Evolutionary conservation across 2,329 filamentous ascomycete species (phyloP).

Genomic region (Hypoxylon sp.): DNA sequence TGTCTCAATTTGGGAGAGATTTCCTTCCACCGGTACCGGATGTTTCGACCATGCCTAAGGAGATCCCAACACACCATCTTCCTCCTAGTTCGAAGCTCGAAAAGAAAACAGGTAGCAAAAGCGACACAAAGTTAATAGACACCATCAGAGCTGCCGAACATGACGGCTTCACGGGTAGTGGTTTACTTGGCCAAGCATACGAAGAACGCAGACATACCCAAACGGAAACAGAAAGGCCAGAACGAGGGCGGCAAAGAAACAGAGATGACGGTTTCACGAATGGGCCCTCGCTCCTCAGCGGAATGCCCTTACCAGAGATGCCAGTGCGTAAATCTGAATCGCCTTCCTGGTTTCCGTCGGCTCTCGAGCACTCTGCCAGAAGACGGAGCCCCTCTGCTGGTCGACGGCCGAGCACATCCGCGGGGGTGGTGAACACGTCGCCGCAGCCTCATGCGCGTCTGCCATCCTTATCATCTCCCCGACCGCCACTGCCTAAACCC

Average conservation of each 20-base stretch:
- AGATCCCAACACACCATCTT: conserved; percentile 39
- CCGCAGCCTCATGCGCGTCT: conserved; percentile 25
- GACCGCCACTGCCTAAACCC: conserved; percentile 26
- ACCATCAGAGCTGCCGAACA: conserved; percentile 43
- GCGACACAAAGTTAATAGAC: conserved; percentile 41
- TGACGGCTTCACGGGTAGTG: conserved; percentile 58
- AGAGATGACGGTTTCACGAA: conserved; percentile 58
- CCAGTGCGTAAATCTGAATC: conserved; percentile 34
- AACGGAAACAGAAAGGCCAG: conserved; percentile 41
- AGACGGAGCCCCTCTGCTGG: conserved; percentile 30
- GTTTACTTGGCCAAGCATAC: conserved; percentile 60
- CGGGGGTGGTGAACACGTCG: conserved; percentile 23
- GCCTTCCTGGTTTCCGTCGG: conserved; percentile 52
- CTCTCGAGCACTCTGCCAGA: conserved; percentile 44
- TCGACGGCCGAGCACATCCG: conserved; percentile 36
- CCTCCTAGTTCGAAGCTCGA: conserved; percentile 33
- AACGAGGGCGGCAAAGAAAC: conserved; percentile 38
- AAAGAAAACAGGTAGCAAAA: conserved; percentile 24
- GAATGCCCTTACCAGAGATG: conserved; percentile 42
- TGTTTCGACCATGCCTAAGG: conserved; percentile 39
- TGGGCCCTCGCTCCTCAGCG: conserved; percentile 65
- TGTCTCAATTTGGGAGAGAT: conserved; percentile 59
- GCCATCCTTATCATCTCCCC: conserved; percentile 34
- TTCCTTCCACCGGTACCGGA: conserved; percentile 44
- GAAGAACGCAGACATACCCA: conserved; percentile 55